phyloP scores from a whole-genome alignment of 257 asterid species.

The Solanum gracilifrons region DNA sequence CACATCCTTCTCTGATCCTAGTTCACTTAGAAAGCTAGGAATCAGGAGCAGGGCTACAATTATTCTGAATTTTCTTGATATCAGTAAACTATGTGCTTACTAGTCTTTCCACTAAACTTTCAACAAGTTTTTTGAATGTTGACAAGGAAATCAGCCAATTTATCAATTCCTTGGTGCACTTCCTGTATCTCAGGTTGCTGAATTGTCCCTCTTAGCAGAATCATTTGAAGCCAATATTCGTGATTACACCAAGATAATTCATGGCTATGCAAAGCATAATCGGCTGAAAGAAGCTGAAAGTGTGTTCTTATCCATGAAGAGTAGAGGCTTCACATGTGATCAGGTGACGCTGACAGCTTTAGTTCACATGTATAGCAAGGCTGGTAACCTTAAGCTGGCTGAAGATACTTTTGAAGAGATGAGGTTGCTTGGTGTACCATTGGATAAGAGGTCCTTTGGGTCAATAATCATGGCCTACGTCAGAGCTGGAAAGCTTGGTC shows the following conservation, averaged over 20 bases:
- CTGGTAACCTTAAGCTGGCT: conserved; percentile 59
- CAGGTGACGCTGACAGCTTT: conserved; percentile 71
- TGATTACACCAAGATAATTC: conserved; percentile 75
- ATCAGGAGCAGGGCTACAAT: not conserved
- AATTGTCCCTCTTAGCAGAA: conserved; percentile 54
- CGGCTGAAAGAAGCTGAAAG: conserved; percentile 58
- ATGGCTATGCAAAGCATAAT: conserved; percentile 46
- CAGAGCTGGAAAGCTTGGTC: conserved; percentile 49
- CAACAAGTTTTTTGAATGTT: not conserved
- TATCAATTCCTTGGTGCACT: not conserved
- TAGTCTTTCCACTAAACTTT: not conserved
- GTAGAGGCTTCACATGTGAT: conserved; percentile 53
- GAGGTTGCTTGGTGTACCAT: conserved; percentile 58
- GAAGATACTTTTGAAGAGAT: conserved; percentile 63
- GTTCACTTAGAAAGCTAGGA: not conserved
- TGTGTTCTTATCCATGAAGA: conserved; percentile 47
- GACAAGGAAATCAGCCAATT: not conserved
- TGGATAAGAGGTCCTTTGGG: conserved; percentile 80
- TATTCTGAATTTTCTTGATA: not conserved
- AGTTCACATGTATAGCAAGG: conserved; percentile 87
- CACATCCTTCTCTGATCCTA: not conserved
- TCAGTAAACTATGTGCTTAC: not conserved
- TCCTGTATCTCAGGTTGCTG: conserved; percentile 45
- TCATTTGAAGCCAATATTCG: conserved; percentile 76
- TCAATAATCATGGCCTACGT: conserved; percentile 86